Percentiles rank a stretch among this genome's conserved stretches.
Evolutionary conservation across 2,329 filamentous ascomycete genomes (phyloP).

Genomic region (Xylaria sp.): DNA sequence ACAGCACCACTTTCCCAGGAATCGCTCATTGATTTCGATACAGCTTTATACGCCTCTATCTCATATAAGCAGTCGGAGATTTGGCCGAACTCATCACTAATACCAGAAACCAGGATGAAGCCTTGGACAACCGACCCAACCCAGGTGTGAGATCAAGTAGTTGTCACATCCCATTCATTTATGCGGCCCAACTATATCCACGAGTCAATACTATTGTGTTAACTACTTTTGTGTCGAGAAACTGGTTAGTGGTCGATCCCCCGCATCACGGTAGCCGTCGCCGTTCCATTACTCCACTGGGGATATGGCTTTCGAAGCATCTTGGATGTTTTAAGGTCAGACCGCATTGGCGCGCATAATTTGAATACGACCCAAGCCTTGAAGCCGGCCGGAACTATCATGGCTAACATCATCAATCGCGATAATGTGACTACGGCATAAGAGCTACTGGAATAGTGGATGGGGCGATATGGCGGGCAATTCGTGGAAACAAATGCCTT

Average conservation of each 20-base stretch:
- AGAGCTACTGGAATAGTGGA: background rate
- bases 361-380: constrained; percentile 18
- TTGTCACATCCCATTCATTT: background rate
- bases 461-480: background rate
- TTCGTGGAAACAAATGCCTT: constrained; percentile 20
- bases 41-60: background rate
- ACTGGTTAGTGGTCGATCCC: constrained; percentile 9
- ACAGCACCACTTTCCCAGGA: background rate
- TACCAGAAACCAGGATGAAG: background rate
- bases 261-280: constrained; percentile 21
- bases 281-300: constrained; percentile 22
- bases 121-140: background rate
- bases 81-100: background rate
- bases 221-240: background rate
- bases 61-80: background rate
- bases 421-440: constrained; percentile 24
- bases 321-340: background rate
- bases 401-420: background rate
- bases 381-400: constrained; percentile 7
- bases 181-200: constrained; percentile 24
- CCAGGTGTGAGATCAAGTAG: background rate
- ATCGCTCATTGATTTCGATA: background rate
- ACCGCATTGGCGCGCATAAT: constrained; percentile 31
- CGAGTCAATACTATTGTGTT: constrained; percentile 22
- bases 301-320: constrained; percentile 1